Evolutionary conservation across 2,329 filamentous ascomycete genomes (phyloP).

Genomic region (Celoporthe dispersa): DNA sequence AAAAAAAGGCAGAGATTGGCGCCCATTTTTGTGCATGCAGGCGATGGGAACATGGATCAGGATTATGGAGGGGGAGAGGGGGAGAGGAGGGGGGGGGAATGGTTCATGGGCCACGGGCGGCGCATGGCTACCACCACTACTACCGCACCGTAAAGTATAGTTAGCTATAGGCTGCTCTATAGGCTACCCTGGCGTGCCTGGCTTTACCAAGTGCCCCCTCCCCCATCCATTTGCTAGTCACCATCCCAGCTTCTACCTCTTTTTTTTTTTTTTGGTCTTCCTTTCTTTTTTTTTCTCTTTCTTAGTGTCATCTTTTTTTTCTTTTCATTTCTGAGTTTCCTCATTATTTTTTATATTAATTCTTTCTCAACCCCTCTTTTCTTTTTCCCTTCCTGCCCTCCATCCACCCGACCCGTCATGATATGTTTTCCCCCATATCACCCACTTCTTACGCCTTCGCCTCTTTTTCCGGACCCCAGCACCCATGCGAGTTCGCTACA

Average conservation of each 20-base stretch:
- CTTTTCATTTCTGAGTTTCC: too few species aligned
- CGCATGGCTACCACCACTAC: not conserved
- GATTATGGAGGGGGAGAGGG: not conserved
- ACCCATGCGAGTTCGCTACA: not conserved
- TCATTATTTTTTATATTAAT: too few species aligned
- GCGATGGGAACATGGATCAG: constrained; percentile 6
- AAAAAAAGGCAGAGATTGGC: constrained; percentile 11
- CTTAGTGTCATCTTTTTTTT: too few species aligned
- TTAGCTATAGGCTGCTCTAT: not conserved
- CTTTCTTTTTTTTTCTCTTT: too few species aligned
- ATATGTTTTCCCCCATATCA: not conserved
- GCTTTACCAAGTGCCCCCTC: not conserved
- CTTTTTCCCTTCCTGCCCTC: not conserved
- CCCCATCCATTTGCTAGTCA: not conserved
- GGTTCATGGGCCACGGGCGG: not conserved
- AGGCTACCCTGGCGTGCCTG: too few species aligned
- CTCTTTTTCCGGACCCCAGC: constrained; percentile 2
- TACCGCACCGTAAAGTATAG: not conserved
- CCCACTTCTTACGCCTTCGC: constrained; percentile 6
- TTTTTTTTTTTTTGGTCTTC: not conserved
- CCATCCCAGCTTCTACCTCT: not conserved
- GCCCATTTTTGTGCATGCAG: constrained; percentile 13
- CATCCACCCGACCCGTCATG: not conserved
- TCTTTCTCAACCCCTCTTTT: too few species aligned
- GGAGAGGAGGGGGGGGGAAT: too few species aligned